Evolutionary conservation across 2,329 filamentous ascomycete genomes (phyloP).

Genomic region (Simplicillium aogashimaense): DNA sequence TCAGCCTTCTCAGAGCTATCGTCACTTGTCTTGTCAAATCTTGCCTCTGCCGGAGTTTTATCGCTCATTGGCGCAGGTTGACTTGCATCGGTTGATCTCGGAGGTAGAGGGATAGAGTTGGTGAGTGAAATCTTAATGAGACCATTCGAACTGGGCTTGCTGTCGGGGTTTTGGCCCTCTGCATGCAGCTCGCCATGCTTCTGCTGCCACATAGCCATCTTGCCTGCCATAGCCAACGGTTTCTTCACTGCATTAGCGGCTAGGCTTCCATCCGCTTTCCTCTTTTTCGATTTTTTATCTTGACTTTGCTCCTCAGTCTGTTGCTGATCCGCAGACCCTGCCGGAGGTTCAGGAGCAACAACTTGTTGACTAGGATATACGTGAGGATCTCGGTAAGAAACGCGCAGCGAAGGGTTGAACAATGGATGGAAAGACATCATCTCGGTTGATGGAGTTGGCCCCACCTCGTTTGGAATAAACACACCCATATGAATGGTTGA

Average conservation of each 20-base stretch:
- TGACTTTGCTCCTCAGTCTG: conserved; percentile 14
- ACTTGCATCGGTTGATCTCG: conserved; percentile 7
- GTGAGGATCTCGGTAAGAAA: conserved; percentile 69
- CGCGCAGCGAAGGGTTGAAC: conserved; percentile 54
- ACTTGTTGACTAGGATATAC: conserved; percentile 59
- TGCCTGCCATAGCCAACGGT: conserved; percentile 28
- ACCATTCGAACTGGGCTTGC: conserved; percentile 4
- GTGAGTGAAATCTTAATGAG: conserved; percentile 11
- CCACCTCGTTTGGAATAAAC: conserved; percentile 63
- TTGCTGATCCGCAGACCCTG: conserved; percentile 1
- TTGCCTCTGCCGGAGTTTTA: neutral
- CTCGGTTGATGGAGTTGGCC: conserved; percentile 41
- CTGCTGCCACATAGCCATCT: conserved; percentile 34
- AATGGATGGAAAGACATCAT: conserved; percentile 61
- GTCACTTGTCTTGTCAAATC: too few relatives aligned
- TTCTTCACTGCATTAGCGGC: conserved; percentile 23
- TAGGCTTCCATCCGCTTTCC: conserved; percentile 35
- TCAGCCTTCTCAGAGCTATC: neutral
- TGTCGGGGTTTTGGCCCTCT: neutral
- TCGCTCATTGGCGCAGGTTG: conserved; percentile 7
- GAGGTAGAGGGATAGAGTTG: conserved; percentile 3
- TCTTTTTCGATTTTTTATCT: conserved; percentile 38
- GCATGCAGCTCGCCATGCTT: conserved; percentile 30
- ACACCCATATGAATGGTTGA: conserved; percentile 78
- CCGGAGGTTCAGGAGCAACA: conserved; percentile 42